Conservation (phyloP, 2,329 filamentous ascomycete species). For the Ascochyta fabae region DNA sequence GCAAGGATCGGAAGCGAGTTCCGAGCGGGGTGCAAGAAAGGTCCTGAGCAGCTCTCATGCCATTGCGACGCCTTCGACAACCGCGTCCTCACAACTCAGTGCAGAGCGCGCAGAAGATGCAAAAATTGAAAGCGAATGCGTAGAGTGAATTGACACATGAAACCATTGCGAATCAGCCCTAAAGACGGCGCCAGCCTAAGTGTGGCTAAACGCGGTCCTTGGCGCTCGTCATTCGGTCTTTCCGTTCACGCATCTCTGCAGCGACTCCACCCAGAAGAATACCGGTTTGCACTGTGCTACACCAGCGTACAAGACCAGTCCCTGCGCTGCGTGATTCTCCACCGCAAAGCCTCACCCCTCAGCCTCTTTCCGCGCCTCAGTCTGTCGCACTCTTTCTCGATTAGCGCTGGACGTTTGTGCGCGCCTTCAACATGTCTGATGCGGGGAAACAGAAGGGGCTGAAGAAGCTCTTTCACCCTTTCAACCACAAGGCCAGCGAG, state of each 20-base stretch:
- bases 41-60: background rate
- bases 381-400: slow-evolving; percentile 16
- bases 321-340: slow-evolving; percentile 20
- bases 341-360: slow-evolving; percentile 26
- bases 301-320: slow-evolving; percentile 29
- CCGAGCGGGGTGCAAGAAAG: background rate
- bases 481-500: slow-evolving; percentile 39
- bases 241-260: slow-evolving; percentile 11
- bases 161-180: background rate
- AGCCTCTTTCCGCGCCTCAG: slow-evolving; percentile 28
- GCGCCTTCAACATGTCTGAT: slow-evolving; percentile 30
- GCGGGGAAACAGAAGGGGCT: slow-evolving; percentile 38
- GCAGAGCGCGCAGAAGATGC: background rate
- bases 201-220: slow-evolving; percentile 11
- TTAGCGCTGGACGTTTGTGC: slow-evolving; percentile 15
- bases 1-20: slow-evolving; percentile 5
- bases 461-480: slow-evolving; percentile 49
- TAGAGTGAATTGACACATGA: background rate
- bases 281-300: slow-evolving; percentile 29
- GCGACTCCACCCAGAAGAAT: slow-evolving; percentile 24
- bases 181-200: slow-evolving; percentile 7
- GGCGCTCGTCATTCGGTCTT: slow-evolving; percentile 23
- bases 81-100: too few relatives aligned
- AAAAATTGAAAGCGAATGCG: background rate
- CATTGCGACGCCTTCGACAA: background rate